Evolutionary conservation across 129 eudicot genomes (phyloP), one percentile per base, ranked within the genome.

Genomic region (Lactuca sativa): DNA sequence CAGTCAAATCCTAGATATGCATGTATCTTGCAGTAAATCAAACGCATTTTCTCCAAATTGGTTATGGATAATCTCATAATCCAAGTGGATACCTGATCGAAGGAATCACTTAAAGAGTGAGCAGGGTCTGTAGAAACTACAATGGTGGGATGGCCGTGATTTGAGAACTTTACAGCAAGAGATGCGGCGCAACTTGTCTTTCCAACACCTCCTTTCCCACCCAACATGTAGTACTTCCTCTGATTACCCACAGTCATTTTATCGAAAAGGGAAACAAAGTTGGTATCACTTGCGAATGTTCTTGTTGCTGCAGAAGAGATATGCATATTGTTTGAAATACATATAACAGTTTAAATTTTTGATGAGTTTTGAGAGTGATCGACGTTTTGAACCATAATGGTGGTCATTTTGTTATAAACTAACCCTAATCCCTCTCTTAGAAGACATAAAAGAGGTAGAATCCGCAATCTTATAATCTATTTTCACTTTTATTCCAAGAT

Each of bases 191-290:
- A 90, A 44, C 91, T 86, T 67, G 91, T 90, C 69, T 86, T 87
- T 34, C 97, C 97, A 59, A 87, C 95, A 47, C 91, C 97, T 30
- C 95, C 97, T 74, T 90, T 90, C 31, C 95, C 97, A 62, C 97
- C 95, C 51, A 90, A 49, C 92, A 90, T 80, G 76, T 78, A 87
- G 73, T 74, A 87, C 74, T 85, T 90, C 62, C 92, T 69, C 43
- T 83, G 81, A 21, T 82, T 71, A 48, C 84, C 90, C 56, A 64
- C 69, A 74, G 52, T 76, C 92, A 87, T 90, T 64, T 76, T 81
- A 66, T 85, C 74, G 60, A 85, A 87, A 57, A 77, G 78, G 44
- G 83, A 74, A 34, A 69, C 59, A 41, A 72, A 57, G 73, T 78
- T 79, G 11, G 66, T 41, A 56, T 77, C 62, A 56, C 83, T 86